Evolutionary conservation across 257 asterid species (phyloP), one percentile per base, ranked within the genome.

Genomic region (Leptodermis oblonga): DNA sequence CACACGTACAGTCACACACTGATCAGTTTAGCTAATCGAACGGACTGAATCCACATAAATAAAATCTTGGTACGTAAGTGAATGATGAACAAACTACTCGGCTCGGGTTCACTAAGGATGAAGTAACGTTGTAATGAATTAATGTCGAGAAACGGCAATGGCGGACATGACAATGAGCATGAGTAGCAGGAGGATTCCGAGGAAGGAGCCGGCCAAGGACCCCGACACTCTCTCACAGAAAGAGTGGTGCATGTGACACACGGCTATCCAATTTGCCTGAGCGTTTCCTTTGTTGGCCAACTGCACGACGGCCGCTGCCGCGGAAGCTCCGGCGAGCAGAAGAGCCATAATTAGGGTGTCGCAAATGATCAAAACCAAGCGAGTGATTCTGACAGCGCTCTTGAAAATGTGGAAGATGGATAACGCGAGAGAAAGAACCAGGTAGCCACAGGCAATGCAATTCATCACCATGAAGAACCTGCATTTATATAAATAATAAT

Each of bases 401-500:
- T 78, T 81, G 26, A 85, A 55, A 74, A 88, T 86, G 76, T 83
- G 87, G 67, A 80, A 81, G 70, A 86, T 76, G 56, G 97, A 89
- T 4, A 92, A 25, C 22, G 84, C 85, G 12, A 88, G 70, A 46
- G 97, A 89, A 15, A 92, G 88, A 54, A 83, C 73, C 12, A 92
- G 71, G 79, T 92, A 92, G 26, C 76, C 89, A 69, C 95, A 65
- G 22, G 81, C 97, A 0, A 88, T 52, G 10, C 85, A 65, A 77
- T 90, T 90, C 41, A 90, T 87, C 58, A 73, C 92, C 41, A 92
- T 95, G 18, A 92, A 88, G 66, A 86, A 88, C 80, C 98, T 89
- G 84, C 9, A 28, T 12, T 11, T 12, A 26, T 2, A 15, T 26
- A 15, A 15, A 53, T 20, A 62, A 15, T 17, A 45, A 45, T 42